Percentiles rank a stretch among this genome's conserved stretches.
phyloP scores from a whole-genome alignment of 371 early-diverging fungal genomes.

The Rhizopus stolonifer region DNA sequence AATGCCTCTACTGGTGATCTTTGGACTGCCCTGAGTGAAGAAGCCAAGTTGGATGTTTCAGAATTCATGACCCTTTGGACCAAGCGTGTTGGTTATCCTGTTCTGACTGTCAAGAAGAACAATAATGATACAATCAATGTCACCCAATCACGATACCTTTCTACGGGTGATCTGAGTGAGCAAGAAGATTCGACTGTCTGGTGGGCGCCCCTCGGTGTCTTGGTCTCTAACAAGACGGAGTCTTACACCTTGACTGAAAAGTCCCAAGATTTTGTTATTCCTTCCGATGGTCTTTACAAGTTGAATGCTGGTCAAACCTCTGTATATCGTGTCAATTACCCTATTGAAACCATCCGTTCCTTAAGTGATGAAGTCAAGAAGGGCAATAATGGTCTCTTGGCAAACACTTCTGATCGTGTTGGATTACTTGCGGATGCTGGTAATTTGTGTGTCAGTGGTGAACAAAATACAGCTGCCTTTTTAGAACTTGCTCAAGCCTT shows the following conservation, averaged over 20 bases:
- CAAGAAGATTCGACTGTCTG: conserved; percentile 62
- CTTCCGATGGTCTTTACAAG: conserved; percentile 50
- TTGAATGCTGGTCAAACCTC: conserved; percentile 56
- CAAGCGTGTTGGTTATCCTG: conserved; percentile 78
- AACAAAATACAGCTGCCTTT: conserved; percentile 54
- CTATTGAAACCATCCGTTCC: conserved; percentile 49
- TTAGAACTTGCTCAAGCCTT: conserved; percentile 54
- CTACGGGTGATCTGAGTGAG: conserved; percentile 68
- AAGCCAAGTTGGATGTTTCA: conserved; percentile 69
- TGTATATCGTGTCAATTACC: conserved; percentile 76
- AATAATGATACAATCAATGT: conserved; percentile 57
- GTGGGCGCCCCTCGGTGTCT: conserved; percentile 64
- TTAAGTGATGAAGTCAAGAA: conserved; percentile 60
- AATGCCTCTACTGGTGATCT: conserved; percentile 86
- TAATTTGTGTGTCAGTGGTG: conserved; percentile 58
- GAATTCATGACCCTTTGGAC: conserved; percentile 86
- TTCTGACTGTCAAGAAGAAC: conserved; percentile 61
- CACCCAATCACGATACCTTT: conserved; percentile 73
- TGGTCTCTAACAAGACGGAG: conserved; percentile 31
- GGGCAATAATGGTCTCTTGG: conserved; percentile 47
- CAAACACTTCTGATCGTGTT: conserved; percentile 61
- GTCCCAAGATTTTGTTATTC: conserved; percentile 39
- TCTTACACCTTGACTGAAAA: conserved; percentile 46
- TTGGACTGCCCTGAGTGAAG: conserved; percentile 76
- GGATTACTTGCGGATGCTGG: conserved; percentile 72